Evolutionary conservation across 306 rosid genomes (phyloP), one percentile per base, ranked within the genome.

Genomic region (Arachis hypogaea): DNA sequence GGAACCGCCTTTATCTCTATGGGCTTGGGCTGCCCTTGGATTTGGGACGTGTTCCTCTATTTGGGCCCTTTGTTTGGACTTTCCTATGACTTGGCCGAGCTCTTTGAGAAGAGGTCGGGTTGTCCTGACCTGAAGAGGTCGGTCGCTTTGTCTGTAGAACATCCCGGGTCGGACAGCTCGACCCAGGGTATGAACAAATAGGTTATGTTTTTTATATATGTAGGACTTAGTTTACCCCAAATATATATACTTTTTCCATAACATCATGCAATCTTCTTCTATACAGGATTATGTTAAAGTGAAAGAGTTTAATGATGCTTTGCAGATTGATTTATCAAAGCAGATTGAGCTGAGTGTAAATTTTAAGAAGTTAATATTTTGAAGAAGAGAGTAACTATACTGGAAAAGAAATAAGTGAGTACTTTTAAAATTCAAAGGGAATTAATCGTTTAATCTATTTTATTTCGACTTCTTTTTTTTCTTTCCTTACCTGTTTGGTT

Each of bases 301-400:
- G 43, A 85, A 85, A 84, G 85, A 84, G 74, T 65, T 69, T 49
- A 88, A 82, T 81, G 88, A 82, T 81, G 81, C 80, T 65, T 60
- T 91, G 71, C 81, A 75, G 72, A 71, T 40, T 81, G 86, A 86
- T 76, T 86, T 91, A 71, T 86, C 86, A 46, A 81, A 63, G 78
- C 86, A 86, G 73, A 84, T 77, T 70, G 88, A 86, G 77, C 80
- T 77, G 69, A 88, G 78, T 78, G 88, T 80, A 72, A 85, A 74
- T 73, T 94, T 87, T 66, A 86, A 85, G 82, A 82, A 81, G 89
- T 97, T 94, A 77, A 76, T 51, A 29, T 7, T 82, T 82, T 89
- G 81, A 92, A 89, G 90, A 79, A 72, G 87, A 88, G 79, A 22
- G 28, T 22, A 22, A 22, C 28, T 22, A 22, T 22, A 22, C 28